A percentile compares a stretch with the other conserved stretches of the same genome.
phyloP scores from a whole-genome alignment of 2,329 filamentous ascomycete species.

The Calonectria pauciramosa region DNA sequence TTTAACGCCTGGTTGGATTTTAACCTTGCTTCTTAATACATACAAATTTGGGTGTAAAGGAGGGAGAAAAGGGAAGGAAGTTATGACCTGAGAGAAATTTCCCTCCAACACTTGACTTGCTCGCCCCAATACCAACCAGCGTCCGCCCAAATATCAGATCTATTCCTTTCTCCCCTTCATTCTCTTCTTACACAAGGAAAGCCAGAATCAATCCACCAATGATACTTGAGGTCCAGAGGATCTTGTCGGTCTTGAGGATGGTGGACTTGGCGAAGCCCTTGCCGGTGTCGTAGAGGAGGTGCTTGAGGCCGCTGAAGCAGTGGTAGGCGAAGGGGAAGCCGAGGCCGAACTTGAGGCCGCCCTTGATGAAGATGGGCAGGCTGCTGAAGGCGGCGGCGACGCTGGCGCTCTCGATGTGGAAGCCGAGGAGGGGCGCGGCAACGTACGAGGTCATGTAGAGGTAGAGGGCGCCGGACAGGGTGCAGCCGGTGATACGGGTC shows the following conservation, averaged over 20 bases:
- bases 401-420: slow-evolving; percentile 71
- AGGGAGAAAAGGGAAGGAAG: no score
- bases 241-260: slow-evolving; percentile 61
- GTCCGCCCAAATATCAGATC: no score
- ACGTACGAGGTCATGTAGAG: slow-evolving; percentile 86
- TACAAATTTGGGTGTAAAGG: no score
- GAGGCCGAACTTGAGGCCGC: slow-evolving; percentile 66
- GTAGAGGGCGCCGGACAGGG: slow-evolving; percentile 82
- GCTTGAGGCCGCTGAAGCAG: slow-evolving; percentile 67
- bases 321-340: slow-evolving; percentile 74
- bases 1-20: no score
- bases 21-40: no score
- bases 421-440: slow-evolving; percentile 78
- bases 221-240: slow-evolving; percentile 63
- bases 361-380: slow-evolving; percentile 72
- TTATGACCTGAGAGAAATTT: no score
- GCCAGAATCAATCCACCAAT: slow-evolving; percentile 59
- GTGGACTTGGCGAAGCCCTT: slow-evolving; percentile 64
- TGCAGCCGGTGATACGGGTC: slow-evolving; percentile 87
- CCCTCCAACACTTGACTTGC: no score
- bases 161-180: neutral
- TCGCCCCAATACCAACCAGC: no score
- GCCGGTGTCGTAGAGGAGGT: slow-evolving; percentile 66
- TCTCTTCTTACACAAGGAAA: slow-evolving; percentile 59
- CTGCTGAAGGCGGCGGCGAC: slow-evolving; percentile 72